phyloP scores from a whole-genome alignment of 768 basidiomycete genomes.

The Lentinula lateritia region DNA sequence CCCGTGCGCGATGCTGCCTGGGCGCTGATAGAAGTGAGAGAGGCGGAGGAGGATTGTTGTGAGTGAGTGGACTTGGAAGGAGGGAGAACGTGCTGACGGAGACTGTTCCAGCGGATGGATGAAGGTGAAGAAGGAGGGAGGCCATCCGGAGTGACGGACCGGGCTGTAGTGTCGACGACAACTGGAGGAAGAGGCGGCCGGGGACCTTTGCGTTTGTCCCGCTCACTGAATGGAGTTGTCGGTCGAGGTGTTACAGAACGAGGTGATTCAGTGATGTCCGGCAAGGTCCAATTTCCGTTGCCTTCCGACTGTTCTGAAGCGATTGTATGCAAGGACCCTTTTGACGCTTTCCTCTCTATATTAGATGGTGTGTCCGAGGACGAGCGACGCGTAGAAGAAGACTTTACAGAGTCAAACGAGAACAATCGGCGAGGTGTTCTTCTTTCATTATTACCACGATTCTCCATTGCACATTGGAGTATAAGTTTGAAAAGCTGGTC shows the following conservation, averaged over 20 bases:
- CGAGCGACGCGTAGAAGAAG: conserved; percentile 12
- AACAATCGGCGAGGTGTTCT: conserved; percentile 18
- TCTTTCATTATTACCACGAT: conserved; percentile 8
- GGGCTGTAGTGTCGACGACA: conserved; percentile 5
- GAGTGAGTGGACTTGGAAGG: conserved; percentile 13
- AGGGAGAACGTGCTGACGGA: conserved; percentile 50
- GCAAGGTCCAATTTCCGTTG: background rate
- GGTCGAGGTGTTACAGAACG: background rate
- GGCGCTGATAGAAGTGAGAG: conserved; percentile 17
- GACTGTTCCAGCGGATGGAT: conserved; percentile 42
- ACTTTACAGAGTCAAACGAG: conserved; percentile 20
- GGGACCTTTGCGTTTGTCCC: background rate
- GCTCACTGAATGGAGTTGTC: background rate
- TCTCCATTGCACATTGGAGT: background rate
- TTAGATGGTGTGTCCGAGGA: conserved; percentile 13
- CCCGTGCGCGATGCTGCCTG: conserved; percentile 16
- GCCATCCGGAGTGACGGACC: conserved; percentile 45
- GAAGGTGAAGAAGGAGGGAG: conserved; percentile 33
- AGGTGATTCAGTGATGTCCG: background rate
- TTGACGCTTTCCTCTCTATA: background rate
- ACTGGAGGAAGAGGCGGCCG: conserved; percentile 10
- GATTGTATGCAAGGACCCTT: background rate
- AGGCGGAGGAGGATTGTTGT: conserved; percentile 20
- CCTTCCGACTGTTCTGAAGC: background rate
- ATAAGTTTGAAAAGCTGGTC: too few relatives aligned